phyloP scores from a whole-genome alignment of 2,329 filamentous ascomycete genomes.

The Didymella arachidicola region DNA sequence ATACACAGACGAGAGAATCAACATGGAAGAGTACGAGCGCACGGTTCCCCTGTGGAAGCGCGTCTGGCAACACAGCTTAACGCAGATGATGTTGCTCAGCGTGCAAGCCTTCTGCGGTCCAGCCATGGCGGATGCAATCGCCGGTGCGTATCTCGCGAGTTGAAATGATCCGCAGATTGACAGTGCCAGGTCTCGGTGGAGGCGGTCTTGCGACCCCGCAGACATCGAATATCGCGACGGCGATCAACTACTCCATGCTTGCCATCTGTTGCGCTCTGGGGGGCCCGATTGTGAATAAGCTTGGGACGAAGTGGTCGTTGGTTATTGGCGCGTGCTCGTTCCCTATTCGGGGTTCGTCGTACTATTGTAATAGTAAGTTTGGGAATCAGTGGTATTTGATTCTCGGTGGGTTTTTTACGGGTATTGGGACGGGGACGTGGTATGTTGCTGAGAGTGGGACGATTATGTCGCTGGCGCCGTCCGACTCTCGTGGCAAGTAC shows the following conservation, averaged over 20 bases:
- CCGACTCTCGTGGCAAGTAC: slow-evolving; percentile 58
- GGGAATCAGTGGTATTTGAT: slow-evolving; percentile 57
- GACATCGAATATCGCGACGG: slow-evolving; percentile 53
- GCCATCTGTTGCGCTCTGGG: slow-evolving; percentile 52
- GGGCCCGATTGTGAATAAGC: slow-evolving; percentile 57
- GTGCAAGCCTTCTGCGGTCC: slow-evolving; percentile 54
- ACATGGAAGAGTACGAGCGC: slow-evolving; percentile 47
- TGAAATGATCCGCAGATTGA: slow-evolving; percentile 4
- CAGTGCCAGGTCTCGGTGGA: slow-evolving; percentile 40
- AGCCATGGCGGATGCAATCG: slow-evolving; percentile 44
- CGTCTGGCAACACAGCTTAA: slow-evolving; percentile 58
- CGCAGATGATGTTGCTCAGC: slow-evolving; percentile 59
- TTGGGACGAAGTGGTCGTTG: slow-evolving; percentile 58
- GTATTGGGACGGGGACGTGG: slow-evolving; percentile 54
- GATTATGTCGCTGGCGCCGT: slow-evolving; percentile 59
- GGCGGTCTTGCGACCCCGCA: slow-evolving; percentile 57
- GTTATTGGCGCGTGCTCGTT: slow-evolving; percentile 55
- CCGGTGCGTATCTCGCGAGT: slow-evolving; percentile 24
- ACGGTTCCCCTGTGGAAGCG: slow-evolving; percentile 55
- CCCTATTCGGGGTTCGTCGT: slow-evolving; percentile 57
- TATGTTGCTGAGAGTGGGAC: slow-evolving; percentile 60
- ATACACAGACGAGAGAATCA: slow-evolving; percentile 42
- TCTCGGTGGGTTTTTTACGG: slow-evolving; percentile 36
- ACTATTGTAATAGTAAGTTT: slow-evolving; percentile 60
- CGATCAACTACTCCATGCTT: slow-evolving; percentile 41